Conservation (phyloP, 352 stramenopile genomes). For the Elongisporangium anandrum region DNA sequence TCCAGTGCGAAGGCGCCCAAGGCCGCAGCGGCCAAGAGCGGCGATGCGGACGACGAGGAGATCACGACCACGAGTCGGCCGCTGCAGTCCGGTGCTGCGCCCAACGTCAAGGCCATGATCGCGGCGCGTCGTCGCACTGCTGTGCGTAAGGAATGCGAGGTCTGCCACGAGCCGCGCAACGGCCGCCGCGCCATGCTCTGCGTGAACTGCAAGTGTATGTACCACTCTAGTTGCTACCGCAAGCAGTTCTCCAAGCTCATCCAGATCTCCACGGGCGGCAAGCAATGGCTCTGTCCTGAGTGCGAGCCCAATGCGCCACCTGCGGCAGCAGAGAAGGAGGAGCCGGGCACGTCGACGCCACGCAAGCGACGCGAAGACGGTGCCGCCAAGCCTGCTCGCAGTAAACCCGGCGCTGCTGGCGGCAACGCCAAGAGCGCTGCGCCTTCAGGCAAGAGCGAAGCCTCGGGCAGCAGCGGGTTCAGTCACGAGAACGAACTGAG, state of each 20-base stretch:
- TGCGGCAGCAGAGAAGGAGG: constrained; percentile 27
- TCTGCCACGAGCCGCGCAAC: constrained; percentile 71
- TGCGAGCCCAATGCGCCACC: constrained; percentile 44
- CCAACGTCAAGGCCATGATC: constrained; percentile 68
- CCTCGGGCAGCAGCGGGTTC: constrained; percentile 2
- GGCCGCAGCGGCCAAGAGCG: not conserved
- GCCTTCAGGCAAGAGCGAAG: constrained; percentile 5
- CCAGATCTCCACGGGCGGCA: constrained; percentile 28
- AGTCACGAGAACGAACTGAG: constrained; percentile 45
- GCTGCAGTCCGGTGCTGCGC: constrained; percentile 47
- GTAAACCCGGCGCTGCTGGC: constrained; percentile 11
- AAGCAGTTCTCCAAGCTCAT: constrained; percentile 73
- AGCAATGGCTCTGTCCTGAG: constrained; percentile 81
- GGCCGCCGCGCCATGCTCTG: constrained; percentile 76
- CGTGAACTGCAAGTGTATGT: constrained; percentile 78
- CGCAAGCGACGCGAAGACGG: constrained; percentile 30
- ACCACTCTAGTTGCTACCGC: constrained; percentile 81
- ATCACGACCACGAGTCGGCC: constrained; percentile 18
- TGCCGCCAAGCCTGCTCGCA: constrained; percentile 14
- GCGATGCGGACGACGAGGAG: constrained; percentile 14
- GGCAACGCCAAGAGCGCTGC: constrained; percentile 1
- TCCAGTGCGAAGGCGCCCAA: constrained; percentile 9
- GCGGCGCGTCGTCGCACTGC: constrained; percentile 58
- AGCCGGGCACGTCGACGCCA: constrained; percentile 17
- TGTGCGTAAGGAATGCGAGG: constrained; percentile 64